These are phyloP conservation scores for Litsea cubeba DNA, from an alignment of 164 flowering plant genomes.

Conservation along the genomic window DNA sequence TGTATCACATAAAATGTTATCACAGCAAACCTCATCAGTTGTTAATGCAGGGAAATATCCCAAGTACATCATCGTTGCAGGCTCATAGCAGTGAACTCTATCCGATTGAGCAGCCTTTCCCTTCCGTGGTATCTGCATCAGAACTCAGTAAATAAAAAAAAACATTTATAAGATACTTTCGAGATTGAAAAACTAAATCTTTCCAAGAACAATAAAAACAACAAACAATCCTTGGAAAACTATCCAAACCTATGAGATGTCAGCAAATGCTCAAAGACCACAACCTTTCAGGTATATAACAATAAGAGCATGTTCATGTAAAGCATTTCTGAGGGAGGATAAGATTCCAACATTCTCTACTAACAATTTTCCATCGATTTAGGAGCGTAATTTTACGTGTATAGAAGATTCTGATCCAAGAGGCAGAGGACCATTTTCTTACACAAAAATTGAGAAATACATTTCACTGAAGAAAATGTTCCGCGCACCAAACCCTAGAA, in stretches of 20 bases:
- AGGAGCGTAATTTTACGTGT: too few species aligned
- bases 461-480: not conserved
- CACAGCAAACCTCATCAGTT: constrained; percentile 59
- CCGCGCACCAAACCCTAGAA: not conserved
- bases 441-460: not conserved
- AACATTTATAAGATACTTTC: not conserved
- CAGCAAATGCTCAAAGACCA: not conserved
- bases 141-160: constrained; percentile 6
- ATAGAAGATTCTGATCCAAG: too few species aligned
- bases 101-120: constrained; percentile 63
- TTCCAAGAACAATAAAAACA: not conserved
- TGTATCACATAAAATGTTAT: not conserved
- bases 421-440: too few species aligned
- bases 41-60: constrained; percentile 76
- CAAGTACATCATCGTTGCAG: constrained; percentile 98
- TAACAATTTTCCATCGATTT: too few species aligned
- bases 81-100: constrained; percentile 94
- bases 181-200: not conserved
- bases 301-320: not conserved
- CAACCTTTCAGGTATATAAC: not conserved
- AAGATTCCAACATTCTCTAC: too few species aligned
- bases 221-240: not conserved
- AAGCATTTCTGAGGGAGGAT: too few species aligned
- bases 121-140: constrained; percentile 74
- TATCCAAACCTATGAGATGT: not conserved